These are phyloP conservation scores for Fusarium multiceps DNA, from an alignment of 2,329 filamentous ascomycete species.

Conservation along the genomic window DNA sequence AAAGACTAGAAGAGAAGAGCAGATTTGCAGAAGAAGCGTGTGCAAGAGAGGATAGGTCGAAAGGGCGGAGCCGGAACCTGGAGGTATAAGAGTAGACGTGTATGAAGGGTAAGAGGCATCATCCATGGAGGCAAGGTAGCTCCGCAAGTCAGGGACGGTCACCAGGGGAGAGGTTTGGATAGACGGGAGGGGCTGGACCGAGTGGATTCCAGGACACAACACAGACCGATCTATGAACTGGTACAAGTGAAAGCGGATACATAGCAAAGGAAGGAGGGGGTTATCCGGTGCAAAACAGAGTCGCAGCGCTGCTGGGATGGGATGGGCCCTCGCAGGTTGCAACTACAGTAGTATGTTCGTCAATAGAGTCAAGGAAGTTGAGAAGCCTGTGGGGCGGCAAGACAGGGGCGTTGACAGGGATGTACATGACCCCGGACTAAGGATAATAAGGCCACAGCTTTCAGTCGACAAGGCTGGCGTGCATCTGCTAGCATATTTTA, in stretches of 20 bases:
- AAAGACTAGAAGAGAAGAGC: slow-evolving; percentile 44
- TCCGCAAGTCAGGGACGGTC: slow-evolving; percentile 42
- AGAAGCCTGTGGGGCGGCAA: slow-evolving; percentile 34
- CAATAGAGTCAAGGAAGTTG: slow-evolving; percentile 43
- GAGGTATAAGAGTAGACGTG: slow-evolving; percentile 48
- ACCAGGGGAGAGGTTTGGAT: slow-evolving; percentile 45
- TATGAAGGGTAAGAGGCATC: slow-evolving; percentile 46
- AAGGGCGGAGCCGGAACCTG: slow-evolving; percentile 46
- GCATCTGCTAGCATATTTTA: slow-evolving; percentile 19
- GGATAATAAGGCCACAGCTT: slow-evolving; percentile 44
- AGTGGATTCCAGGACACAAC: slow-evolving; percentile 41
- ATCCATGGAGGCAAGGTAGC: slow-evolving; percentile 45
- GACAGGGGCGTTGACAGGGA: slow-evolving; percentile 35
- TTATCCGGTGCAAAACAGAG: slow-evolving; percentile 41
- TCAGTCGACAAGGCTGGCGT: slow-evolving; percentile 39
- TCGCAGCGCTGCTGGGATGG: slow-evolving; percentile 41
- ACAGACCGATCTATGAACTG: slow-evolving; percentile 47
- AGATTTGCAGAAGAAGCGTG: slow-evolving; percentile 42
- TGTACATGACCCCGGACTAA: slow-evolving; percentile 39
- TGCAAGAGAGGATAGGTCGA: slow-evolving; percentile 36
- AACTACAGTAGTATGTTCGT: slow-evolving; percentile 41
- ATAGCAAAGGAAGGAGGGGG: slow-evolving; percentile 26
- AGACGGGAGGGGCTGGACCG: slow-evolving; percentile 45
- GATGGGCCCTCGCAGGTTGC: slow-evolving; percentile 36
- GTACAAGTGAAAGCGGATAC: slow-evolving; percentile 36